phyloP scores from a whole-genome alignment of 2,329 filamentous ascomycete genomes.

The Pezicula carpinea region DNA sequence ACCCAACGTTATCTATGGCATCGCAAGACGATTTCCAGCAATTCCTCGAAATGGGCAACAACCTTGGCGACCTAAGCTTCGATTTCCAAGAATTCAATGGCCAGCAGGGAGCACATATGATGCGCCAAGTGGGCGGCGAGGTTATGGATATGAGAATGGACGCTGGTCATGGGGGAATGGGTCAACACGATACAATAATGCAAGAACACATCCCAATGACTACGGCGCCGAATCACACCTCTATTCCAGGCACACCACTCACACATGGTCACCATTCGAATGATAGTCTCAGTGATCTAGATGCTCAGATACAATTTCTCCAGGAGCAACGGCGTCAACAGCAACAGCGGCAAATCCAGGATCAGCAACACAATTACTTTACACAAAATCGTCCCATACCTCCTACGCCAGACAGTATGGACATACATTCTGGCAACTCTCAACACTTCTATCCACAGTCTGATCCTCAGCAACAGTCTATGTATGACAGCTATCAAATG shows the following conservation, averaged over 20 bases:
- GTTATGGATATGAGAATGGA: conserved; percentile 44
- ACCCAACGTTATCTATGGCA: conserved; percentile 46
- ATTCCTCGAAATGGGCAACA: conserved; percentile 55
- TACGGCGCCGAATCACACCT: conserved; percentile 35
- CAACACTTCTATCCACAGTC: conserved; percentile 55
- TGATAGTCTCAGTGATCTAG: conserved; percentile 54
- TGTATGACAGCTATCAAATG: conserved; percentile 58
- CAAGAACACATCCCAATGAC: conserved; percentile 47
- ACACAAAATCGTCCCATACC: conserved; percentile 60
- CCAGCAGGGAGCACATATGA: conserved; percentile 22
- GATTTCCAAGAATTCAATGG: conserved; percentile 52
- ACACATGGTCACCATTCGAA: conserved; percentile 40
- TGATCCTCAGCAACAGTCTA: conserved; percentile 49
- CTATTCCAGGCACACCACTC: conserved; percentile 35
- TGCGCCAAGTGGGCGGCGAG: conserved; percentile 29
- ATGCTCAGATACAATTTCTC: conserved; percentile 62
- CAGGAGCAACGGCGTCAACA: conserved; percentile 60
- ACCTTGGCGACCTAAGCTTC: conserved; percentile 52
- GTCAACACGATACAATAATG: conserved; percentile 30
- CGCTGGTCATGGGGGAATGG: conserved; percentile 12
- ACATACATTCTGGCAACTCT: conserved; percentile 57
- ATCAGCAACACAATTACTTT: conserved; percentile 51
- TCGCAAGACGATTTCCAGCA: conserved; percentile 60
- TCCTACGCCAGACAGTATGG: conserved; percentile 76
- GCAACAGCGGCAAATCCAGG: conserved; percentile 37